Conservation (phyloP, 768 basidiomycete species). For the Termitomyces titanicus region DNA sequence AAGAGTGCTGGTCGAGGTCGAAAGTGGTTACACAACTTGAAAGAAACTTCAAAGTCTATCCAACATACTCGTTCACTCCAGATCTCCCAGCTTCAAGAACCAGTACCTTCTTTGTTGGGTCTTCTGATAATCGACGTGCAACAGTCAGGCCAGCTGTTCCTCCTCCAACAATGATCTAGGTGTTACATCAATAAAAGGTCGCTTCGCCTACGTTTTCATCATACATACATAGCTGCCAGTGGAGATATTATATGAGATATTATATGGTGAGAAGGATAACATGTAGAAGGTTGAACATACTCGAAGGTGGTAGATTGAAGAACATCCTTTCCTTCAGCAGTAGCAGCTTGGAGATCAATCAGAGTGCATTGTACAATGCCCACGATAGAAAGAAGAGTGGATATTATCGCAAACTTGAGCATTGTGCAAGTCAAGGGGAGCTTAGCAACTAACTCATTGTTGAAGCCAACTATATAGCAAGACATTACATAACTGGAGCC, state of each 20-base stretch:
- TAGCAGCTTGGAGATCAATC: constrained; percentile 16
- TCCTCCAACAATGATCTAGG: constrained; percentile 28
- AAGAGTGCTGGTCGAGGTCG: constrained; percentile 13
- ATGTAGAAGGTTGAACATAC: constrained; percentile 7
- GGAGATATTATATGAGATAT: too few species aligned
- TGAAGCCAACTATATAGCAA: too few species aligned
- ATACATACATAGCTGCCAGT: constrained; percentile 18
- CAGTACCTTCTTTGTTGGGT: not conserved
- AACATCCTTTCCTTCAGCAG: constrained; percentile 13
- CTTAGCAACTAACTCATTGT: too few species aligned
- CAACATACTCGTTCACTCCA: not conserved
- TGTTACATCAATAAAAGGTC: not conserved
- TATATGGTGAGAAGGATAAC: too few species aligned
- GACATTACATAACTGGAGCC: too few species aligned
- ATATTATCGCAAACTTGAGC: not conserved
- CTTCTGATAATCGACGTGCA: constrained; percentile 12
- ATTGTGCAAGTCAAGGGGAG: not conserved
- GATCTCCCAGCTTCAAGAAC: not conserved
- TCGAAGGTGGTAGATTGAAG: constrained; percentile 18
- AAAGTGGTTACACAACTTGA: not conserved
- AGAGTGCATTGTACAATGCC: constrained; percentile 15
- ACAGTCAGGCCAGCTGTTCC: constrained; percentile 32
- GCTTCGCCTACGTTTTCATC: not conserved
- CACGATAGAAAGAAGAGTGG: constrained; percentile 10
- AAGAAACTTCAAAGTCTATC: not conserved